phyloP scores from a whole-genome alignment of 257 asterid species.

The Rehmannia glutinosa region DNA sequence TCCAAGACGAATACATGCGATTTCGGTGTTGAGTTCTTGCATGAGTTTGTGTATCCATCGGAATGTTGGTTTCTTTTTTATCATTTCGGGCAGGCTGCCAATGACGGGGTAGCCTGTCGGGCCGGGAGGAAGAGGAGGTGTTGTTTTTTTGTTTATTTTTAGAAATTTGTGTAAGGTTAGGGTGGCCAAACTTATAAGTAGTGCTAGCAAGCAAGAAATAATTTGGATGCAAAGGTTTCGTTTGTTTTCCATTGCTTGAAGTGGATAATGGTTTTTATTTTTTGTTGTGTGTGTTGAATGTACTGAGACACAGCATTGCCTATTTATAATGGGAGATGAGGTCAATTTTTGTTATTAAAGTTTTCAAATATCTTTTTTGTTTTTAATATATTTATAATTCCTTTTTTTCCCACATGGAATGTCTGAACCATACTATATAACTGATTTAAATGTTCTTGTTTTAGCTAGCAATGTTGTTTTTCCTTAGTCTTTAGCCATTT shows the following conservation, averaged over 20 bases:
- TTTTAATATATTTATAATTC: too few relatives aligned
- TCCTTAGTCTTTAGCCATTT: neutral
- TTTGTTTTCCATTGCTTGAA: neutral
- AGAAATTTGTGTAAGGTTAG: neutral
- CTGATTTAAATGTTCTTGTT: too few relatives aligned
- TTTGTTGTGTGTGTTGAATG: too few relatives aligned
- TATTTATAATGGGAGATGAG: too few relatives aligned
- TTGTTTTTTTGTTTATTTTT: neutral
- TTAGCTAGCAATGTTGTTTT: too few relatives aligned
- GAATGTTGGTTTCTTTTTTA: constrained; percentile 8
- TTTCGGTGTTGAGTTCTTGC: constrained; percentile 22
- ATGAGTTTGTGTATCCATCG: constrained; percentile 24
- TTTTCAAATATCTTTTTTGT: too few relatives aligned
- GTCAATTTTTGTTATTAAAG: too few relatives aligned
- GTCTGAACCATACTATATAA: too few relatives aligned
- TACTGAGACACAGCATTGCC: too few relatives aligned
- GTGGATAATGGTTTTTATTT: too few relatives aligned
- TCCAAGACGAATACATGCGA: constrained; percentile 26
- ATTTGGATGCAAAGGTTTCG: neutral
- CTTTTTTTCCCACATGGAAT: too few relatives aligned
- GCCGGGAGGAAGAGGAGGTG: constrained; percentile 18
- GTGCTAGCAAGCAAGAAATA: neutral
- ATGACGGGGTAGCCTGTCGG: constrained; percentile 10
- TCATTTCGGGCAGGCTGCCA: constrained; percentile 16
- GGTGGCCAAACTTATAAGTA: neutral